Conservation (phyloP, 805 yeast species). For the Cyberlindnera xylosilytica region DNA sequence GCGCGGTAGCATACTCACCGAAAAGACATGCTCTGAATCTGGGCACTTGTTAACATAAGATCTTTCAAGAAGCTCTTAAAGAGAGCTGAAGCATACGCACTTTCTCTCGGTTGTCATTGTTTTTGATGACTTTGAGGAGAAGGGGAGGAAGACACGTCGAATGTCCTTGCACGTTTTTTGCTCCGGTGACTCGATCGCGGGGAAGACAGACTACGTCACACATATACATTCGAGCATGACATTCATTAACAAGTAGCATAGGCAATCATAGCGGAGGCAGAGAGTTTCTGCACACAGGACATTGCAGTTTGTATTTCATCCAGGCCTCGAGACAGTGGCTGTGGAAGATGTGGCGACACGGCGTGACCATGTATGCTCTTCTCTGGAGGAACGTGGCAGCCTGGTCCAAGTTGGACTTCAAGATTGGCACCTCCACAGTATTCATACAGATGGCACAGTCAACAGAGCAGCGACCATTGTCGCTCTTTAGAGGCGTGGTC, state of each 20-base stretch:
- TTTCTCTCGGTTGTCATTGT: too few relatives aligned
- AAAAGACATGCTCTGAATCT: conserved; percentile 65
- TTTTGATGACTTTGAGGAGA: too few relatives aligned
- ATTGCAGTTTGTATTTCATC: conserved; percentile 91
- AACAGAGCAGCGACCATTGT: conserved; percentile 43
- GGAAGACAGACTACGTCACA: too few relatives aligned
- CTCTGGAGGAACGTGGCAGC: conserved; percentile 24
- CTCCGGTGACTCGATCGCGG: too few relatives aligned
- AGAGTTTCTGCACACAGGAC: conserved; percentile 88
- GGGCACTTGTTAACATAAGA: neutral
- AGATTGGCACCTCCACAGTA: conserved; percentile 58
- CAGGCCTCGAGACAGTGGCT: conserved; percentile 84
- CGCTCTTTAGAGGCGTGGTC: conserved; percentile 28
- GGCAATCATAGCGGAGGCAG: conserved; percentile 70
- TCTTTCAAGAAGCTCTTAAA: too few relatives aligned
- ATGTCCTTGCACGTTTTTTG: too few relatives aligned
- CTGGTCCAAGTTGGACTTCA: conserved; percentile 25
- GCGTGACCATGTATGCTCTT: conserved; percentile 75
- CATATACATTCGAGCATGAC: too few relatives aligned
- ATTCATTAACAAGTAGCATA: neutral
- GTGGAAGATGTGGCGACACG: conserved; percentile 89
- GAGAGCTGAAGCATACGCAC: too few relatives aligned
- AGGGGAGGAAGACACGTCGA: too few relatives aligned
- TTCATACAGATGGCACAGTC: conserved; percentile 93
- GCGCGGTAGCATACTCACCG: conserved; percentile 40